Evolutionary conservation across 371 early-diverging fungal genomes (phyloP).

Genomic region (Lichtheimia hyalospora): DNA sequence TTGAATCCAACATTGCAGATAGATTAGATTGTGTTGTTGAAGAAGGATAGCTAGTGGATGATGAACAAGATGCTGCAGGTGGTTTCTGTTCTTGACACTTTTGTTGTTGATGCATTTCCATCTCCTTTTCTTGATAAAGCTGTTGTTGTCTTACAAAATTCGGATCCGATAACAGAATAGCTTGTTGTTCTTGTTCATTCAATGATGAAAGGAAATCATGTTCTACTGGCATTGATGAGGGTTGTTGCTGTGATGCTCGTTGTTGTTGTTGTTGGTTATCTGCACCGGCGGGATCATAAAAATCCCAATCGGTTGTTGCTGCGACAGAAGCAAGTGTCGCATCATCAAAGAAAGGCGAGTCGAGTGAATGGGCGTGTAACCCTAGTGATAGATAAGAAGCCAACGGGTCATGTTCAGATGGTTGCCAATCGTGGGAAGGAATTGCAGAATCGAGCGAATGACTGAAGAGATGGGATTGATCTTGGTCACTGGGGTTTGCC

Average conservation of each 20-base stretch:
- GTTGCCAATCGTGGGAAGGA: conserved; percentile 6
- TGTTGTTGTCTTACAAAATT: conserved; percentile 28
- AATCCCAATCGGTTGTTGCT: conserved; percentile 3
- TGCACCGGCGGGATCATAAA: conserved; percentile 1
- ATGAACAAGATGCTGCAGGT: neutral
- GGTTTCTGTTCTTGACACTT: conserved; percentile 1
- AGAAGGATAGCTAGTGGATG: neutral
- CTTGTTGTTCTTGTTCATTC: conserved; percentile 21
- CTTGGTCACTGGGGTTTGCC: too few species aligned
- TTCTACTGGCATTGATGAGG: conserved; percentile 4
- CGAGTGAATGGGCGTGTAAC: conserved; percentile 5
- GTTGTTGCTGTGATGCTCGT: conserved; percentile 4
- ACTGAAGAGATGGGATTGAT: too few species aligned
- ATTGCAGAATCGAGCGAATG: too few species aligned
- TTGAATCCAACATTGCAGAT: conserved; percentile 20
- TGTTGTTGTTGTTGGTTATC: conserved; percentile 2
- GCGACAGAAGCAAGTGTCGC: neutral
- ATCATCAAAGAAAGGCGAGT: conserved; percentile 5
- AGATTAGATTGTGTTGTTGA: conserved; percentile 18
- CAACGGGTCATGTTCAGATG: neutral
- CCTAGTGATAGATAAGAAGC: conserved; percentile 5
- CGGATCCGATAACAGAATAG: conserved; percentile 28
- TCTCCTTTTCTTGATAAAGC: conserved; percentile 24
- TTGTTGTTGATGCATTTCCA: conserved; percentile 11
- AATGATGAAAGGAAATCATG: conserved; percentile 11